Evolutionary conservation across 2,329 filamentous ascomycete species (phyloP), one percentile per base, ranked within the genome.

Genomic region (Alternaria hordeiaustralica): DNA sequence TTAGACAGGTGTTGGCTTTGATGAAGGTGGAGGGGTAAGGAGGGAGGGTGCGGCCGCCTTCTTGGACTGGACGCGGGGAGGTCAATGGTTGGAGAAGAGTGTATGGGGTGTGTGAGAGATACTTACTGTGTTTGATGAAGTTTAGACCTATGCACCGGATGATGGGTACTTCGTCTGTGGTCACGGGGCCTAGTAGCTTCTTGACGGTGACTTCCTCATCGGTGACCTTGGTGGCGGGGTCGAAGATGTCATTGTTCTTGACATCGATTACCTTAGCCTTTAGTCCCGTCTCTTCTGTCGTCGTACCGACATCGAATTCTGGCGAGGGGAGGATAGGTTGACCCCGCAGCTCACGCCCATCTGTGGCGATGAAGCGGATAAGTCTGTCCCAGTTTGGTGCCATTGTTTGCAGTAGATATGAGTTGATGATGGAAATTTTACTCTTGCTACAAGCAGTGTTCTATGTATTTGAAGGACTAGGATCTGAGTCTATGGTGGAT

Each of bases 81-180:
- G 8, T 58, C 4, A 51, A 43, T 53, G 10, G 21, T 21, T 21
- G 3, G 21, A 21, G 21, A 21, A 21, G 21, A 21, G 21, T 3
- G 21, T 21, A 21, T 21, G 21, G 21, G 21, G 21, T 21, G 21
- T 21, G 21, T 21, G 21, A 21, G 21, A 21, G 21, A 21, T 21
- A 21, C 70, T n/a, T 69, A 80, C 78, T 86, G 68, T 89, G 87
- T 57, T 85, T 88, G 43, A 83, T 82, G 68, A 89, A 89, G 69
- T 90, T 89, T 26, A 89, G 71, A 0, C 87, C 88, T 12, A 89
- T 83, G 66, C 87, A 89, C 20, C 87, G 78, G 4, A 90, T 70
- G 46, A 88, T 87, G 0, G 86, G 85, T 0, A 89, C 84, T 55
- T 88, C 85, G 3, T 77, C 74, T 10, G 74, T 76, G 0, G 82